phyloP scores from a whole-genome alignment of 768 basidiomycete genomes.

The Boletus insuetus region DNA sequence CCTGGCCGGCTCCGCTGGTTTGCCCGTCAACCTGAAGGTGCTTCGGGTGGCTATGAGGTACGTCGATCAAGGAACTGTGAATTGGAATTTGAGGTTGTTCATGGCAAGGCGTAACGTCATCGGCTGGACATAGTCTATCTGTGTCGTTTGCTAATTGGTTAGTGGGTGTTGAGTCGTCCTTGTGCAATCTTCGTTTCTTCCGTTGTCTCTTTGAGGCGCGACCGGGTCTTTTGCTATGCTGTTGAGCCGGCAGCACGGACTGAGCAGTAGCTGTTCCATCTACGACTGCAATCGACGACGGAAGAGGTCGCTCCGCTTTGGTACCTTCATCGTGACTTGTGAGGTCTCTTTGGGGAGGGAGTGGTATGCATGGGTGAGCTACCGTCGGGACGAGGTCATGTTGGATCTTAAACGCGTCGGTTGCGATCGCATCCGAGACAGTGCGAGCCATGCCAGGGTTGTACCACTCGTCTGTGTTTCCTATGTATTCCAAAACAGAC shows the following conservation, averaged over 20 bases:
- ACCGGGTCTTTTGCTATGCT: not conserved
- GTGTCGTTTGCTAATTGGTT: not conserved
- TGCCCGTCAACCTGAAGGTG: not conserved
- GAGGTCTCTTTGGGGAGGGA: not conserved
- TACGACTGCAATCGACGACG: not conserved
- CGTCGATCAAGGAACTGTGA: not conserved
- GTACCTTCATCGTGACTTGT: not conserved
- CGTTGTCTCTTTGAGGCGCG: conserved; percentile 7
- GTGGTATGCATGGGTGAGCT: not conserved
- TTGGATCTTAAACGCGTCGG: conserved; percentile 3
- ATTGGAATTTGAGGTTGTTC: conserved; percentile 3
- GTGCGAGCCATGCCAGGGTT: conserved; percentile 11
- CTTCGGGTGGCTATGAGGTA: not conserved
- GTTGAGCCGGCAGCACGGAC: not conserved
- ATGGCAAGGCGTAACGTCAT: not conserved
- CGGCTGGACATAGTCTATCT: not conserved
- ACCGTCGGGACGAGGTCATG: not conserved
- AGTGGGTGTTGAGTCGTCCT: not conserved
- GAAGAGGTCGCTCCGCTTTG: not conserved
- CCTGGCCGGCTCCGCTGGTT: not conserved
- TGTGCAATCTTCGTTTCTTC: conserved; percentile 17
- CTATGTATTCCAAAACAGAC: conserved; percentile 3
- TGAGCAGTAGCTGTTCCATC: not conserved
- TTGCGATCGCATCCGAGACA: conserved; percentile 10
- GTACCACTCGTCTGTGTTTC: conserved; percentile 27